Evolutionary conservation across 768 basidiomycete genomes (phyloP), one percentile per base, ranked within the genome.

Genomic region (Nidula microcarpa): DNA sequence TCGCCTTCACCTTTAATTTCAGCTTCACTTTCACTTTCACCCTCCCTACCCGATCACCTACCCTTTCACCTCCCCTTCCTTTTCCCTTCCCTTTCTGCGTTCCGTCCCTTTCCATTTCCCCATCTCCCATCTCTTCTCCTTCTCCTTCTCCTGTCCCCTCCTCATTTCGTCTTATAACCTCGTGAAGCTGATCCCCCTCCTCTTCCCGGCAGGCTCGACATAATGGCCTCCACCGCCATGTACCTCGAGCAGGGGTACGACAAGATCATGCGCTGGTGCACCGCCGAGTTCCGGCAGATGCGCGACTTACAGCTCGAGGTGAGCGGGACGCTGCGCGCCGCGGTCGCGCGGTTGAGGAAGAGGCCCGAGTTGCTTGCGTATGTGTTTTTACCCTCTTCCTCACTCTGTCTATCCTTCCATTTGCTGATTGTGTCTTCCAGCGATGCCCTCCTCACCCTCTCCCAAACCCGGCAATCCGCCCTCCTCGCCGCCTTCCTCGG

Each of bases 231-330:
- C 6, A 97, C 92, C 0, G 85, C 88, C 0, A 75, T 84, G 7
- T 80, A 91, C 56, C 82, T 98, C 44, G 94, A 98, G 64, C 85
- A 89, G 58, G 95, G 87, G 2, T 95, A 91, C 68, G 85, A 91
- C 54, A 98, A 97, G 71, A 82, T 95, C 41, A 78, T 87, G 53
- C 85, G 93, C 23, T 95, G 89, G 84, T 83, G 86, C 65, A 80
- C 85, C 0, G 86, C 88, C 62, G 91, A 96, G 65, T 94, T 97
- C 64, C 79, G 90, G 8, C 81, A 85, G 56, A 82, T 89, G 5
- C 78, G 84, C 33, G 93, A 91, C 53, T 75, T 81, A 9, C 84
- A 86, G 56, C 67, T 92, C 13, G 89, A 94, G 69, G 84, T 92
- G 0, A 74, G 71, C 39, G 57, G 73, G 2, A 74, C 74, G 1